Evolutionary conservation across 2,329 filamentous ascomycete genomes (phyloP).

Genomic region (Sarocladiaceae sp.): DNA sequence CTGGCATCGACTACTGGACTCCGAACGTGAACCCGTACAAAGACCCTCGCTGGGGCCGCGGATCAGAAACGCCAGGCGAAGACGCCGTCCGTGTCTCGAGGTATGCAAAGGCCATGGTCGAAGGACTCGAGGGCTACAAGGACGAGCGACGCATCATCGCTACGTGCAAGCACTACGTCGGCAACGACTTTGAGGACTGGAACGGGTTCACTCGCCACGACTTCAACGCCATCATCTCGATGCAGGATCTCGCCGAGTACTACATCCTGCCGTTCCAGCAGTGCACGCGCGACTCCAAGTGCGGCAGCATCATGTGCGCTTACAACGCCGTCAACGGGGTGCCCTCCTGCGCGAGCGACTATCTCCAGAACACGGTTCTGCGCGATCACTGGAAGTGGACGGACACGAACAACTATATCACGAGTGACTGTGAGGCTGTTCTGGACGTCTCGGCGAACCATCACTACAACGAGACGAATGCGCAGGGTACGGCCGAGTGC

Average conservation of each 20-base stretch:
- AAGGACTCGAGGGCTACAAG: constrained; percentile 39
- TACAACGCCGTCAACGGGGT: constrained; percentile 62
- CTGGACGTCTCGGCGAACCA: constrained; percentile 46
- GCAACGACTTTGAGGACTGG: constrained; percentile 47
- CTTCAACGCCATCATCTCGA: constrained; percentile 49
- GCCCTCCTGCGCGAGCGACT: constrained; percentile 57
- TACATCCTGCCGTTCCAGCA: constrained; percentile 60
- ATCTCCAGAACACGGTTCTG: constrained; percentile 56
- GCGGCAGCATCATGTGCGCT: constrained; percentile 54
- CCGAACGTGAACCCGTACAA: constrained; percentile 62
- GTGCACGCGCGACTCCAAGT: constrained; percentile 52
- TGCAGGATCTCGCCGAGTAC: constrained; percentile 62
- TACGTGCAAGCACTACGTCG: constrained; percentile 51
- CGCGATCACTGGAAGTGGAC: constrained; percentile 61
- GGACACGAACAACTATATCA: constrained; percentile 54
- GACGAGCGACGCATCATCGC: constrained; percentile 35
- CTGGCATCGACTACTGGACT: constrained; percentile 55
- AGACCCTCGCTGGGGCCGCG: constrained; percentile 57
- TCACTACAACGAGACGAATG: constrained; percentile 28
- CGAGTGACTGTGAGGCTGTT: constrained; percentile 59
- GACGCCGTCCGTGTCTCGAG: constrained; percentile 35
- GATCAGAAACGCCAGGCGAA: constrained; percentile 54
- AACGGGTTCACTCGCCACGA: constrained; percentile 31
- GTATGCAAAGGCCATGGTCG: constrained; percentile 47
- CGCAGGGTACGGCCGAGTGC: constrained; percentile 26